These are phyloP conservation scores for Arthrobotrys entomopaga DNA, from an alignment of 2,329 filamentous ascomycete species.

Conservation along the genomic window DNA sequence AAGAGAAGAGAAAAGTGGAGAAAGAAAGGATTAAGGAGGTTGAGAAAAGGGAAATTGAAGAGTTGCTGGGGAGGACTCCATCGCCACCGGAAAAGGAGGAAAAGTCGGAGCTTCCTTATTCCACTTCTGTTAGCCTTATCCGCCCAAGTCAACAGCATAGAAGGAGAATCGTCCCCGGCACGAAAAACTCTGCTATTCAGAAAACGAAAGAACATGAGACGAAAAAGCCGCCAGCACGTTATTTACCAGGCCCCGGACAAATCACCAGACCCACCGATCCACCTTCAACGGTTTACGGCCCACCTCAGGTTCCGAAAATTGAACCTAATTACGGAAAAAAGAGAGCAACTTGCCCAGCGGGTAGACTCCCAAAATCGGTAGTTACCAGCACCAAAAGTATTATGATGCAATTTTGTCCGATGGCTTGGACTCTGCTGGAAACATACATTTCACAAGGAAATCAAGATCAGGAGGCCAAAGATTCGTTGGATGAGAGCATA, in stretches of 20 bases:
- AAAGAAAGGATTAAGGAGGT: background rate
- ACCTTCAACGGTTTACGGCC: background rate
- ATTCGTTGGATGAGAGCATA: conserved; percentile 21
- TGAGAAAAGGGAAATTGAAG: too few species aligned
- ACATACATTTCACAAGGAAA: background rate
- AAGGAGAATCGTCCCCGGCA: conserved; percentile 12
- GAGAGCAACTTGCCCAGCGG: background rate
- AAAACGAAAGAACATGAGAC: background rate
- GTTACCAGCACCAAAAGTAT: background rate
- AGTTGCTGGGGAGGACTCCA: background rate
- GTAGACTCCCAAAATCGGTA: conserved; percentile 1
- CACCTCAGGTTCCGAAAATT: background rate
- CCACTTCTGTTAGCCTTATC: background rate
- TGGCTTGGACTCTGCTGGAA: conserved; percentile 20
- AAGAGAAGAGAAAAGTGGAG: background rate
- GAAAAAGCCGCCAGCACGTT: background rate
- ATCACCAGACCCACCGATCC: background rate
- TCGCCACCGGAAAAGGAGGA: background rate
- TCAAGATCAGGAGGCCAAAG: background rate
- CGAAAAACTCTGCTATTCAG: conserved; percentile 16
- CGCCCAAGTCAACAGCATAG: background rate
- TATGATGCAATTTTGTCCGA: background rate
- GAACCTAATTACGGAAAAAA: too few species aligned
- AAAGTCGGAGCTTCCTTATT: background rate
- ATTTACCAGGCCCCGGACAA: too few species aligned